A percentile compares a stretch with the other conserved stretches of the same genome.
Evolutionary conservation across 352 stramenopile species (phyloP).

Genomic region (Pythium brachiatum): DNA sequence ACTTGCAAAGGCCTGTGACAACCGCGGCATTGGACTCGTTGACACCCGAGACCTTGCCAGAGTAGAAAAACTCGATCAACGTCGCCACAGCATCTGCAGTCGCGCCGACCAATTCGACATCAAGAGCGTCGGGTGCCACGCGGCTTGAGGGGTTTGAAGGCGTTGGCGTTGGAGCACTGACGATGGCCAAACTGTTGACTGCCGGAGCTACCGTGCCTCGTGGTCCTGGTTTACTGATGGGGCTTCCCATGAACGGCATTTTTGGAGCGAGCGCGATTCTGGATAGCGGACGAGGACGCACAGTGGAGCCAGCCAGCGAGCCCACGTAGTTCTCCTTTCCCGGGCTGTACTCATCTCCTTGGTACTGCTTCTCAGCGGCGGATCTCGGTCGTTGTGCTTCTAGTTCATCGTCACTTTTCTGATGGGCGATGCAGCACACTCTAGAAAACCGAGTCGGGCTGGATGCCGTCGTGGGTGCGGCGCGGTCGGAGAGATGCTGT

Average conservation of each 20-base stretch:
- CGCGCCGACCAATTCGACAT: slow-evolving; percentile 41
- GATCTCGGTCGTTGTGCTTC: background rate
- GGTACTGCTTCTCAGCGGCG: background rate
- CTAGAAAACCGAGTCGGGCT: slow-evolving; percentile 1
- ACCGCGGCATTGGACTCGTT: slow-evolving; percentile 31
- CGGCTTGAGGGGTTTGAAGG: background rate
- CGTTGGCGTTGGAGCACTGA: background rate
- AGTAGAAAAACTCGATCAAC: slow-evolving; percentile 60
- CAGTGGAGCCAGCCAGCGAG: background rate
- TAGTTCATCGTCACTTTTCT: slow-evolving; percentile 5
- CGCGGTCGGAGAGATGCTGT: slow-evolving; percentile 11
- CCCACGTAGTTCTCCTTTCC: slow-evolving; percentile 27
- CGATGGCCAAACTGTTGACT: background rate
- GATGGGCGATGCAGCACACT: slow-evolving; percentile 24
- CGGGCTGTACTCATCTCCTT: slow-evolving; percentile 12
- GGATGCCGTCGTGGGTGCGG: background rate
- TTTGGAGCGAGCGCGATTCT: slow-evolving; percentile 19
- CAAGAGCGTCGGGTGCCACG: slow-evolving; percentile 19
- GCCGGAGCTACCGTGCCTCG: background rate
- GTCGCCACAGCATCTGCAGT: slow-evolving; percentile 43
- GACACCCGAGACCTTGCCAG: slow-evolving; percentile 33
- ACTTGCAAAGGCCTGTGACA: slow-evolving; percentile 42
- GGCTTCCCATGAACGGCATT: slow-evolving; percentile 10
- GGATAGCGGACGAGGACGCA: slow-evolving; percentile 7
- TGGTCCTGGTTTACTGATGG: background rate